These are phyloP conservation scores for Coniochaeta pulveracea DNA, from an alignment of 2,329 filamentous ascomycete genomes.

Conservation along the genomic window DNA sequence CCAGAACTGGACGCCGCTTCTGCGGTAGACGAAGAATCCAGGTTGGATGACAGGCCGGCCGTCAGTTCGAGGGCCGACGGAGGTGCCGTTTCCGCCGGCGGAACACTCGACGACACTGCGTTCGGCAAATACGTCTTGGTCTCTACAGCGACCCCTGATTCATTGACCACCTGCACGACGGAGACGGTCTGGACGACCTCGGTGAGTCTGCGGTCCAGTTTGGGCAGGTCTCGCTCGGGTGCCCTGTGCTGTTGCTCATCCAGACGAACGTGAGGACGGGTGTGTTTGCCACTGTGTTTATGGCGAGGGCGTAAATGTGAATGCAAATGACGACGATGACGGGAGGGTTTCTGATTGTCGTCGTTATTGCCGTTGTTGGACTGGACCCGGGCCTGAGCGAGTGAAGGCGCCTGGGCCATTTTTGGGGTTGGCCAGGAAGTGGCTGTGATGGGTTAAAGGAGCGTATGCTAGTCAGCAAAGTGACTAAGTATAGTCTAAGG, in stretches of 20 bases:
- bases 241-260: constrained; percentile 3
- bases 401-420: constrained; percentile 33
- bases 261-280: constrained; percentile 11
- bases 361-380: constrained; percentile 14
- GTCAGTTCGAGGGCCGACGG: constrained; percentile 10
- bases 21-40: background rate
- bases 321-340: constrained; percentile 17
- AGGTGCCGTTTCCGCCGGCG: constrained; percentile 23
- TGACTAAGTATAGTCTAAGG: constrained; percentile 2
- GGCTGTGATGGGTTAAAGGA: constrained; percentile 11
- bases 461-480: constrained; percentile 9
- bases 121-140: constrained; percentile 29
- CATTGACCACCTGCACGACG: constrained; percentile 40
- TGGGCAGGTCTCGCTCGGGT: constrained; percentile 15
- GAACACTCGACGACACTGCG: constrained; percentile 25
- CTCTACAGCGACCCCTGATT: constrained; percentile 30
- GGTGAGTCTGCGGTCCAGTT: constrained; percentile 19
- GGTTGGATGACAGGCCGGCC: background rate
- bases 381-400: constrained; percentile 30
- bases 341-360: constrained; percentile 21
- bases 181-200: constrained; percentile 43
- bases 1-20: constrained; percentile 9
- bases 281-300: constrained; percentile 13
- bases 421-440: constrained; percentile 33
- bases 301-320: constrained; percentile 14